phyloP scores from a whole-genome alignment of 2,329 filamentous ascomycete species.

The Hirsutella minnesotensis region DNA sequence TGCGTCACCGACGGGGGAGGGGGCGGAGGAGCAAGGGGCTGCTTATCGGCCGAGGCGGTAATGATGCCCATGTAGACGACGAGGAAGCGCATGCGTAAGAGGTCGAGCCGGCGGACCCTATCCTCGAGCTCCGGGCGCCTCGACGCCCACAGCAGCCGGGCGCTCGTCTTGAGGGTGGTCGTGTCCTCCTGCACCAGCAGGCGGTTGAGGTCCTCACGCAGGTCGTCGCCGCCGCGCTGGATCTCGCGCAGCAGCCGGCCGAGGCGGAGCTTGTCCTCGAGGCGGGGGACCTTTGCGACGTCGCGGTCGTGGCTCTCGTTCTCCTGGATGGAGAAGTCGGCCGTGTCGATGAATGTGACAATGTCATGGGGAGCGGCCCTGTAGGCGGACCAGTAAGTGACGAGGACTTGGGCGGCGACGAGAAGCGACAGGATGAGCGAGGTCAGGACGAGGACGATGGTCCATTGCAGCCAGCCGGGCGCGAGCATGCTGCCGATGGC shows the following conservation, averaged over 20 bases:
- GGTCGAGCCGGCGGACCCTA: conserved; percentile 44
- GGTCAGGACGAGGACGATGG: conserved; percentile 44
- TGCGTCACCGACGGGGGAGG: conserved; percentile 15
- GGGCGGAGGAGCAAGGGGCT: conserved; percentile 18
- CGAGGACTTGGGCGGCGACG: conserved; percentile 39
- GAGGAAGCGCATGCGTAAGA: conserved; percentile 52
- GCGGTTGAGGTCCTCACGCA: conserved; percentile 46
- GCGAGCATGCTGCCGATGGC: conserved; percentile 28
- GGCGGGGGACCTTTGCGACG: conserved; percentile 41
- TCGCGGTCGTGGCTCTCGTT: conserved; percentile 54
- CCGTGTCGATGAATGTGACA: conserved; percentile 43
- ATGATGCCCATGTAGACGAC: conserved; percentile 53
- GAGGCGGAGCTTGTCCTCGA: conserved; percentile 52
- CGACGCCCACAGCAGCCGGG: conserved; percentile 46
- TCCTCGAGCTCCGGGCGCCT: conserved; percentile 43
- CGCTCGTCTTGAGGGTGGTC: conserved; percentile 30
- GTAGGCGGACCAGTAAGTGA: conserved; percentile 44
- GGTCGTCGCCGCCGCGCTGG: conserved; percentile 45
- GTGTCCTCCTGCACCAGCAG: conserved; percentile 35
- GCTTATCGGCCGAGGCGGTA: conserved; percentile 22
- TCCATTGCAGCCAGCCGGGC: conserved; percentile 41
- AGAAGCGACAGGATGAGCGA: conserved; percentile 44
- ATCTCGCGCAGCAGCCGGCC: conserved; percentile 48
- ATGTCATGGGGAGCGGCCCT: conserved; percentile 46
- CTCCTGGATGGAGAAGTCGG: conserved; percentile 50